These are phyloP conservation scores for Silene coronaria DNA, from an alignment of 179 eudicot genomes.

Conservation along the genomic window DNA sequence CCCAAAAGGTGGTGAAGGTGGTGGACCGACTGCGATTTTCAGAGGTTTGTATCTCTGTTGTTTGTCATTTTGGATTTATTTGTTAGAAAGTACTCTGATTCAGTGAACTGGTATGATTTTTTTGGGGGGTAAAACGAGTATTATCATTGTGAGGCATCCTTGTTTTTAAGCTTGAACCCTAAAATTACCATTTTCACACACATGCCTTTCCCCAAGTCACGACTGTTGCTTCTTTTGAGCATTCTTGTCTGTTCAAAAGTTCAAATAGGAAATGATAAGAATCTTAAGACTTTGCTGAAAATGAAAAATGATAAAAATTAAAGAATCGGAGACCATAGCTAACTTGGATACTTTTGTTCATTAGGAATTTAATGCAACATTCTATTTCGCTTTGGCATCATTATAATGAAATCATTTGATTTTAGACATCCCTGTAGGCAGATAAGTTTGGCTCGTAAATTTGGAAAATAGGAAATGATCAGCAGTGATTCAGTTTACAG, in stretches of 20 bases:
- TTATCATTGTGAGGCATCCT: too few relatives aligned
- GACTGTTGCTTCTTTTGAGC: too few relatives aligned
- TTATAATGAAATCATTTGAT: not conserved
- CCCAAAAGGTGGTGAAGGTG: constrained; percentile 76
- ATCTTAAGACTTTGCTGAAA: too few relatives aligned
- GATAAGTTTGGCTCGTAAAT: not conserved
- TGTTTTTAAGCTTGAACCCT: too few relatives aligned
- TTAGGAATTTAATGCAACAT: not conserved
- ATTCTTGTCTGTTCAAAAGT: too few relatives aligned
- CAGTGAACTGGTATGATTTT: not conserved
- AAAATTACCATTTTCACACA: too few relatives aligned
- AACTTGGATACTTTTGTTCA: not conserved
- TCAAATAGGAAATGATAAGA: too few relatives aligned
- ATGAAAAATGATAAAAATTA: too few relatives aligned
- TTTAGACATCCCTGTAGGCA: not conserved
- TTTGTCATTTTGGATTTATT: not conserved
- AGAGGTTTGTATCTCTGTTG: constrained; percentile 45
- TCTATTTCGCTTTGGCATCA: not conserved
- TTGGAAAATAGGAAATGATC: not conserved
- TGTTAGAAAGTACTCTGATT: not conserved
- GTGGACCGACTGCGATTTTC: constrained; percentile 69
- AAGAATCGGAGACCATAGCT: not conserved
- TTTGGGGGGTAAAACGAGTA: too few relatives aligned
- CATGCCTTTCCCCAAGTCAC: too few relatives aligned
- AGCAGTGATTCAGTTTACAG: not conserved